Evolutionary conservation across 148 eudicot genomes (phyloP), one percentile per base, ranked within the genome.

Genomic region (Chenopodium album): DNA sequence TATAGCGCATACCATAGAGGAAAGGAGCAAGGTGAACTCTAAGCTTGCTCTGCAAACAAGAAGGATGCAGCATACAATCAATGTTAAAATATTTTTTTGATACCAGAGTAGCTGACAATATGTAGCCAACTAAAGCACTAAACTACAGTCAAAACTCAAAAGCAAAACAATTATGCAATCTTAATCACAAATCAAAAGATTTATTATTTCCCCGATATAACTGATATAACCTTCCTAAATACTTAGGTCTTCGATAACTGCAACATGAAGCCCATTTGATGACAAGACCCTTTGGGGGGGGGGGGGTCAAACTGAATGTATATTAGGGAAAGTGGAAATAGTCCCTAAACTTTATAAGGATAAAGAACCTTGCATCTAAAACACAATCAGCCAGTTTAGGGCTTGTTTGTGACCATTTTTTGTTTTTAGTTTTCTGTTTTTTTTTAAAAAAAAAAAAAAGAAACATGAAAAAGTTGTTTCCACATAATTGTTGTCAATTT

Each of bases 11-110:
- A 79, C 99, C 99, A 91, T 85, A 37, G 4, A 96, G 82, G 85
- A 96, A 92, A 68, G 98, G 99, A 60, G 98, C 84, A 82, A 96
- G 91, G 85, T 91, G 89, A 48, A 96, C 92, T 87, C 69, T 89
- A 79, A 96, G 89, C 86, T 89, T 92, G 76, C 79, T 80, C 99
- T 96, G 89, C 83, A 87, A 29, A 78, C 79, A 81, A 46, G 68
- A 46, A 20, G 14, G 46, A 44, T 34, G 69, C 48, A 50, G 37
- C 32, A 62, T 62, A 71, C 48, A 50, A 7, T 4, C 22, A 63
- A 31, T 60, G 20, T 50, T 23, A 44, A 71, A 19, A 20, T 7
- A 28, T 20, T 1, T 2, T 13, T 54, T 17, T 54, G 19, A 14
- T 17, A 50, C 14, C 34, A 74, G 19, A 74, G 34, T 11, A 52